Base-by-base conservation (phyloP, 2,329 filamentous ascomycete species). In the Xylariales sp. region DNA sequence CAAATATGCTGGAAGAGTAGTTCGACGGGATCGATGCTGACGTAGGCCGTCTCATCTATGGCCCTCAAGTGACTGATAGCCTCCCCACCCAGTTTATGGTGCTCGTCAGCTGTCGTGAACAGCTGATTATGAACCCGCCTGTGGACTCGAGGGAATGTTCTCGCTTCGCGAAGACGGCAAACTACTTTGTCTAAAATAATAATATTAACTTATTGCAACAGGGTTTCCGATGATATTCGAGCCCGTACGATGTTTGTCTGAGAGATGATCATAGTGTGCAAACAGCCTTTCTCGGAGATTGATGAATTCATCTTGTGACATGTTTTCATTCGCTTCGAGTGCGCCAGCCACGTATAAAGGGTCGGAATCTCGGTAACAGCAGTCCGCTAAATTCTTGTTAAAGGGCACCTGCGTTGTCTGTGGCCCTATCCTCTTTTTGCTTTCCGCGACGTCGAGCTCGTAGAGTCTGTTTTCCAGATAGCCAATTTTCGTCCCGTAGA, bases 61-160 rank as follows among this genome's bases (percentile, higher is more conserved):
- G 71, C 68, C 16, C 71, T 69, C 62, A 65, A 64, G 45, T 65
- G 67, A 18, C 61, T 67, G 3, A 67, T 62, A n/a, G 72, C 72
- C 39, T 71, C 65, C 4, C 64, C 36, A 32, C 59, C 32, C 3
- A 74, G 70, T 12, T 45, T 34, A n/a, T 71, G 56, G 14, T 30
- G 4, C 3, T 64, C n/a, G 45, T 18, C 53, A 32, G 62, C 50
- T 1, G 18, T 18, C 1, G 57, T 48, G 60, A 72, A 72, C 14
- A 69, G 53, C 3, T 48, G 46, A 49, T 62, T 32, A 52, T 73
- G 69, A 5, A 60, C 64, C 16, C 41, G 34, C 46, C 61, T 53
- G 8, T 62, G 64, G 10, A 71, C 68, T 46, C 65, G 59, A 9
- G 67, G 49, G 12, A 73, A 60, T 34, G 63, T 69, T 28, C 56